These are phyloP conservation scores for Citrus cavaleriei DNA, from an alignment of 345 rosid species.

Conservation along the genomic window DNA sequence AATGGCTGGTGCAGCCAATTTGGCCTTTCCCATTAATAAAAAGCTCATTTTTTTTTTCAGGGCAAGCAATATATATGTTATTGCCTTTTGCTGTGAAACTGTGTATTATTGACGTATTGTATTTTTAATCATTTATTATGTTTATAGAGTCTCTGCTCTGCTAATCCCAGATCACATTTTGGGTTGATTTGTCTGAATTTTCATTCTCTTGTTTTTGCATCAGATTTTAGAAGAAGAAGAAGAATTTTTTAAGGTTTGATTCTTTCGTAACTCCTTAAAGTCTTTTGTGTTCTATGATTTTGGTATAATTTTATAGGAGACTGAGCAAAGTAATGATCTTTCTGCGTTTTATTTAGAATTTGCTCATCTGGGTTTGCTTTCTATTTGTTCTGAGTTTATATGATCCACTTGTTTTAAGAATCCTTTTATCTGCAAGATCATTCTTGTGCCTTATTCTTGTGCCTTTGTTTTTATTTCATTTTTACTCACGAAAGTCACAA, in stretches of 20 bases:
- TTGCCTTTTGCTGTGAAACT: neutral
- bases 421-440: neutral
- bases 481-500: neutral
- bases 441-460: neutral
- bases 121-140: neutral
- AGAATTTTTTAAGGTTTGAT: conserved; percentile 12
- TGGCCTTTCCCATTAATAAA: neutral
- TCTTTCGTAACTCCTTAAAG: neutral
- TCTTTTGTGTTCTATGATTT: neutral
- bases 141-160: neutral
- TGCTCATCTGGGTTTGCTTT: conserved; percentile 14
- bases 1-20: neutral
- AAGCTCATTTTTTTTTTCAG: neutral
- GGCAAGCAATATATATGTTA: neutral
- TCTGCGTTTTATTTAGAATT: neutral
- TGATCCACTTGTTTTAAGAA: neutral
- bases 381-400: neutral
- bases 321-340: neutral
- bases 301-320: neutral
- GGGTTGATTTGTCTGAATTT: neutral
- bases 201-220: neutral
- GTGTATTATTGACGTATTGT: neutral
- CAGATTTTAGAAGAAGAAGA: neutral
- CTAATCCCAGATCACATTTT: conserved; percentile 24
- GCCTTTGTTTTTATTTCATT: neutral